These are phyloP conservation scores for Cyclocybe aegerita DNA, from an alignment of 768 basidiomycete species.

Conservation along the genomic window DNA sequence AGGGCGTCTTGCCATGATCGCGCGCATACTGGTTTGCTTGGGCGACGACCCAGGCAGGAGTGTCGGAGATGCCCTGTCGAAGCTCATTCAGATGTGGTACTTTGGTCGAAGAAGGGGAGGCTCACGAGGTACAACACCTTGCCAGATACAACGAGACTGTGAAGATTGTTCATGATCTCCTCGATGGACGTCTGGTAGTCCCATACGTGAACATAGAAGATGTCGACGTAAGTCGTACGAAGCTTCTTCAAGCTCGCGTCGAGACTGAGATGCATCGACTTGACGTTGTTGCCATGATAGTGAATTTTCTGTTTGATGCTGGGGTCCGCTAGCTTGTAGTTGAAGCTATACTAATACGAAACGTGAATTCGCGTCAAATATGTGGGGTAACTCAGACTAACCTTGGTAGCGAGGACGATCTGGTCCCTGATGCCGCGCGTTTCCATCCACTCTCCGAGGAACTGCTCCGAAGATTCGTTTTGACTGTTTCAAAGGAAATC, in stretches of 20 bases:
- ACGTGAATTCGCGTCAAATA: no score
- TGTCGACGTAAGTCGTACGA: constrained; percentile 42
- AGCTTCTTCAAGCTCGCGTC: constrained; percentile 43
- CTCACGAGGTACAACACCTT: constrained; percentile 47
- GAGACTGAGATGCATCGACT: constrained; percentile 19
- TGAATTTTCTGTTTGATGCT: constrained; percentile 29
- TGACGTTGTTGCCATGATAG: constrained; percentile 8
- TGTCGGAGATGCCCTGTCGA: no score
- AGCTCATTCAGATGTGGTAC: no score
- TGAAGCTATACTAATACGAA: constrained; percentile 20
- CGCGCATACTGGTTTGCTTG: constrained; percentile 49
- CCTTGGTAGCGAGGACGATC: constrained; percentile 35
- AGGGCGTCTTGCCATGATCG: constrained; percentile 45
- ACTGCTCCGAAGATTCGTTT: constrained; percentile 34
- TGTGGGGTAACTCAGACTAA: neutral
- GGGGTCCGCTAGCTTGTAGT: constrained; percentile 23
- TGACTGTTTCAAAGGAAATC: constrained; percentile 17
- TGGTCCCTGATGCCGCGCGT: constrained; percentile 35
- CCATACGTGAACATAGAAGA: constrained; percentile 48
- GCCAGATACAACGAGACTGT: constrained; percentile 47
- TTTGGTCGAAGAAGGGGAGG: neutral
- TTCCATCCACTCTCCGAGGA: constrained; percentile 44
- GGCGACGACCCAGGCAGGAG: constrained; percentile 46
- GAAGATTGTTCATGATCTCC: constrained; percentile 55
- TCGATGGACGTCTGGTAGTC: constrained; percentile 49